Percentiles rank a stretch among this genome's conserved stretches.
These are phyloP conservation scores for Geum urbanum DNA, from an alignment of 306 rosid species.

Conservation along the genomic window DNA sequence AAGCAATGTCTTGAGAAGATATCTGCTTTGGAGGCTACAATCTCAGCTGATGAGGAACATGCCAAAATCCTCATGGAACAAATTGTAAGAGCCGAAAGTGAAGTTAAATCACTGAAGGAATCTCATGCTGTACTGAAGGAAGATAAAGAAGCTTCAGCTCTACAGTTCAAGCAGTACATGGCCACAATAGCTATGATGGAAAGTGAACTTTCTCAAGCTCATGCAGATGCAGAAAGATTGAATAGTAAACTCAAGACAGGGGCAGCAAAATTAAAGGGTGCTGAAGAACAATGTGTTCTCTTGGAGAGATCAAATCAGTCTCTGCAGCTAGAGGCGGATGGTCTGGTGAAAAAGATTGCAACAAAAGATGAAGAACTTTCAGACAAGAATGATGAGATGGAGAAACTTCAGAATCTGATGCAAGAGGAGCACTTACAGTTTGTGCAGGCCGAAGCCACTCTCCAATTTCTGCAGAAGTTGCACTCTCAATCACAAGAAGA, in stretches of 20 bases:
- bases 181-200: slow-evolving; percentile 67
- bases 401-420: slow-evolving; percentile 65
- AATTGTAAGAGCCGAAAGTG: slow-evolving; percentile 54
- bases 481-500: slow-evolving; percentile 81
- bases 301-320: slow-evolving; percentile 70
- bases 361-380: slow-evolving; percentile 70
- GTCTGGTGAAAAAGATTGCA: slow-evolving; percentile 63
- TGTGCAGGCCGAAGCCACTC: slow-evolving; percentile 71
- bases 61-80: slow-evolving; percentile 56
- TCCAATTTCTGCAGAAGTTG: slow-evolving; percentile 60
- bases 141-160: slow-evolving; percentile 66
- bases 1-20: slow-evolving; percentile 61
- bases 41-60: slow-evolving; percentile 64
- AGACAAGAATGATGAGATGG: slow-evolving; percentile 62
- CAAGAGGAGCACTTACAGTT: slow-evolving; percentile 67
- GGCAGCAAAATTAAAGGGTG: slow-evolving; percentile 47
- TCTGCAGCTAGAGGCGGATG: slow-evolving; percentile 61
- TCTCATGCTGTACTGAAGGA: slow-evolving; percentile 39
- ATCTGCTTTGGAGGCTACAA: slow-evolving; percentile 61
- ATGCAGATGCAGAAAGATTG: slow-evolving; percentile 46
- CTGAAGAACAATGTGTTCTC: slow-evolving; percentile 49
- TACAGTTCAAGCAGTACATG: slow-evolving; percentile 58
- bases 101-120: slow-evolving; percentile 51
- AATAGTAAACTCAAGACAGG: slow-evolving; percentile 49
- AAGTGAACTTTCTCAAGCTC: slow-evolving; percentile 57